Base-by-base conservation (phyloP, 2,329 filamentous ascomycete species). In the Talaromyces verruculosus region DNA sequence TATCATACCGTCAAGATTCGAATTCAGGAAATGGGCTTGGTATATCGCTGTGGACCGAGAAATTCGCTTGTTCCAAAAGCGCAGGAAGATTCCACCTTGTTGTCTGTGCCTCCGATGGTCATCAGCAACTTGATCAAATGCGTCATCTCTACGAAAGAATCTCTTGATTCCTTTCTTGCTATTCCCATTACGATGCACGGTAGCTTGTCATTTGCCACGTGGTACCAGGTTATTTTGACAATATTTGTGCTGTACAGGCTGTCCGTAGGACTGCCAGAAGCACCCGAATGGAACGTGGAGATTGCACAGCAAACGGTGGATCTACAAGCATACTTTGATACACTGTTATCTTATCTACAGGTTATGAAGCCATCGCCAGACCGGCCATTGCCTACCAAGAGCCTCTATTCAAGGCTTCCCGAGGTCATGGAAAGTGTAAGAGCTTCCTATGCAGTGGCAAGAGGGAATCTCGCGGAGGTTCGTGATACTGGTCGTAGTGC, bases 241-340 rank as follows among this genome's bases (percentile, higher is more conserved):
- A 17, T 69, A 35, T 69, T 69, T 51, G 68, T 69, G 41, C 41
- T 68, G 5, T 69, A 69, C 60, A 67, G 67, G 25, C 39, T 69
- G 47, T 67, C 65, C 15, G 49, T 64, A 19, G 51, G 19, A 45
- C 47, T 68, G n/a, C 57, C 65, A 53, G 67, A 68, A 57, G 65
- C 61, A 53, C 67, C 61, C 0, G 58, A 67, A 53, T 68, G 65
- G 67, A 45, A 67, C 25, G 57, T 64, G 61, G 67, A 68, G 25
- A 67, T 68, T 62, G 55, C 65, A 53, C 67, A 67, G n/a, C 37
- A 68, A 57, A 53, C 57, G 49, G 67, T 67, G 25, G 53, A 68
- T 68, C 51, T 68, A 15, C 30, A 51, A 57, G 45, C 60, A 51
- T 68, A 68, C 39, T 25, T 68, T 58, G 65, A 59, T n/a, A 64